These are phyloP conservation scores for Spergularia bocconei DNA, from an alignment of 148 eudicot species.

Conservation along the genomic window DNA sequence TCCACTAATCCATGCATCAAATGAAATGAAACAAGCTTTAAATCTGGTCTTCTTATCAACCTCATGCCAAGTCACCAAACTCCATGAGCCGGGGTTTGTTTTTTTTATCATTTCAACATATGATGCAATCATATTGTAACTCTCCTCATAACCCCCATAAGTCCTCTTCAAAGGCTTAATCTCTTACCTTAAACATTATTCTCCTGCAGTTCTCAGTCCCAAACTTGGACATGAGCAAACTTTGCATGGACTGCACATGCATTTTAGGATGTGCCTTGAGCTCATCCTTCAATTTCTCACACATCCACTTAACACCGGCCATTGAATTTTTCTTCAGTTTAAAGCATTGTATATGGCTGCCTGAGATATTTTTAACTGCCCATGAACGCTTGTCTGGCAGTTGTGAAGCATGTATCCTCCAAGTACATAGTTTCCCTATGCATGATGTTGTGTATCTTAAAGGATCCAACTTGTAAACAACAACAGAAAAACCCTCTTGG, in stretches of 20 bases:
- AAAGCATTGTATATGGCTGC: neutral
- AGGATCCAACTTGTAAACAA: neutral
- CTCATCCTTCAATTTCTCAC: no score
- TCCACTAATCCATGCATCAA: neutral
- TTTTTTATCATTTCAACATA: no score
- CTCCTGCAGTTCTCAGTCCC: no score
- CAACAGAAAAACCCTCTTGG: constrained; percentile 2
- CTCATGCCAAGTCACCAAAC: neutral
- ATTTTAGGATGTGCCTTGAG: no score
- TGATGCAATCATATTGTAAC: no score
- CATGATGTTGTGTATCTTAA: neutral
- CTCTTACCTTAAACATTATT: no score
- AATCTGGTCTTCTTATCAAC: neutral
- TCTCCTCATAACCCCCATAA: no score
- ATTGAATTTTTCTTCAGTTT: neutral
- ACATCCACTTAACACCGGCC: neutral
- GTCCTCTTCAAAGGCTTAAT: no score
- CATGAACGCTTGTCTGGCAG: neutral
- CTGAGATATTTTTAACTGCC: neutral
- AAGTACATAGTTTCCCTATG: neutral
- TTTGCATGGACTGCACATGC: no score
- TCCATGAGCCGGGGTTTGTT: no score
- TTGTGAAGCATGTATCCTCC: neutral
- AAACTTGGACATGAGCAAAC: no score
- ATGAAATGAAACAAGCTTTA: neutral